Evolutionary conservation across 2,329 filamentous ascomycete species (phyloP).

Genomic region (Cercospora nicotianae): DNA sequence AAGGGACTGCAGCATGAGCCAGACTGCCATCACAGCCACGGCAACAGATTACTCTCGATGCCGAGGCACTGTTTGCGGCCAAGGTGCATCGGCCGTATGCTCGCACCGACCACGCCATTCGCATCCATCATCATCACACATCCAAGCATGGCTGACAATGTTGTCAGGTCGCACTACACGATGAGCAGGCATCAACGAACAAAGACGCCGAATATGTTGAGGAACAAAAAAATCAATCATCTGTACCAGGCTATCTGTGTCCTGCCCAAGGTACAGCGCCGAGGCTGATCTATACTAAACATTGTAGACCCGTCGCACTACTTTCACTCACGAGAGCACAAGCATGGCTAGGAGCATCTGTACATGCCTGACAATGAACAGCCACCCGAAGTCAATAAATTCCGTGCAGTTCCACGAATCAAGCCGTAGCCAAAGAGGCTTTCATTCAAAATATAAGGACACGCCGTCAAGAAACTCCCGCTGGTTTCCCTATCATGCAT

Average conservation of each 20-base stretch:
- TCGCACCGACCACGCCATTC: background rate
- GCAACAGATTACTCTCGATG: background rate
- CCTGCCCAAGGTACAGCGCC: constrained; percentile 18
- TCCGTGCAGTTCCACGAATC: background rate
- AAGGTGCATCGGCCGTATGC: background rate
- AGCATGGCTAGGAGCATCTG: constrained; percentile 13
- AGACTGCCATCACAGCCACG: background rate
- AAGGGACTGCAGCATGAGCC: background rate
- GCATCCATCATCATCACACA: background rate
- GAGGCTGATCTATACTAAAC: constrained; percentile 8
- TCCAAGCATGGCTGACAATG: background rate
- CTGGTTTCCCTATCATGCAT: constrained; percentile 2
- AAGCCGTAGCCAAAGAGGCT: constrained; percentile 11
- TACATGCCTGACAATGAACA: constrained; percentile 12
- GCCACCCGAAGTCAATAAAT: background rate
- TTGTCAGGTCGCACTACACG: background rate
- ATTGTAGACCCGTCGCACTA: constrained; percentile 4
- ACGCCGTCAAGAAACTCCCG: background rate
- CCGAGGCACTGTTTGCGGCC: constrained; percentile 3
- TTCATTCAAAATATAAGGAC: background rate
- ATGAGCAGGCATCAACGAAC: background rate
- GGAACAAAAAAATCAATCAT: constrained; percentile 4
- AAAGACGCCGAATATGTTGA: background rate
- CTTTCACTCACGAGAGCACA: background rate
- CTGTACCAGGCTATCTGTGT: constrained; percentile 20